These are phyloP conservation scores for Didymellaceae sp. DNA, from an alignment of 2,329 filamentous ascomycete genomes.

Conservation along the genomic window DNA sequence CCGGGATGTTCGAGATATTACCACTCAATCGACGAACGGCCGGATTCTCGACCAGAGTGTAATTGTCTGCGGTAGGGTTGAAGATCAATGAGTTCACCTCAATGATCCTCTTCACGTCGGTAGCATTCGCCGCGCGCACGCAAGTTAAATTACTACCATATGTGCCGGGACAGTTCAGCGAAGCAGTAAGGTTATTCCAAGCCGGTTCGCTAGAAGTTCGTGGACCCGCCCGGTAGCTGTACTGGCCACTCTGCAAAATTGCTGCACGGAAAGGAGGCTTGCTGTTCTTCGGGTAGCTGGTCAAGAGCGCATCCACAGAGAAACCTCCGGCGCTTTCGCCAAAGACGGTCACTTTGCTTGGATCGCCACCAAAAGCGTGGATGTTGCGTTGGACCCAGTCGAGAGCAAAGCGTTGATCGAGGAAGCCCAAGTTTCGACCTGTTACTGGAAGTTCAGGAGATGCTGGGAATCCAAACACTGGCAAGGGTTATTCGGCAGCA, in stretches of 20 bases:
- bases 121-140: constrained; percentile 27
- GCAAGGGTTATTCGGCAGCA: background rate
- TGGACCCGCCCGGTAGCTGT: constrained; percentile 27
- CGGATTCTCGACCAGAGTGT: constrained; percentile 28
- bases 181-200: constrained; percentile 32
- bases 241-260: constrained; percentile 38
- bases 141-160: constrained; percentile 30
- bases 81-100: constrained; percentile 29
- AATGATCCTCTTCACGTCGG: constrained; percentile 26
- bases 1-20: constrained; percentile 36
- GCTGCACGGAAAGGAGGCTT: constrained; percentile 38
- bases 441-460: constrained; percentile 29
- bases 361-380: constrained; percentile 57
- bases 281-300: constrained; percentile 30
- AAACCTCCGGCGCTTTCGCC: constrained; percentile 38
- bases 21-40: constrained; percentile 24
- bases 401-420: constrained; percentile 62
- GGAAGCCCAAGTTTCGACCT: constrained; percentile 58
- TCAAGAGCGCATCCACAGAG: constrained; percentile 36
- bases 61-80: constrained; percentile 29
- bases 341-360: constrained; percentile 57
- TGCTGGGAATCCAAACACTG: constrained; percentile 40
- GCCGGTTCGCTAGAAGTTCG: constrained; percentile 15
- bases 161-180: constrained; percentile 30
- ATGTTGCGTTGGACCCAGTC: constrained; percentile 62